A percentile compares a stretch with the other conserved stretches of the same genome.
Evolutionary conservation across 345 rosid genomes (phyloP).

Genomic region (Reutealis trisperma): DNA sequence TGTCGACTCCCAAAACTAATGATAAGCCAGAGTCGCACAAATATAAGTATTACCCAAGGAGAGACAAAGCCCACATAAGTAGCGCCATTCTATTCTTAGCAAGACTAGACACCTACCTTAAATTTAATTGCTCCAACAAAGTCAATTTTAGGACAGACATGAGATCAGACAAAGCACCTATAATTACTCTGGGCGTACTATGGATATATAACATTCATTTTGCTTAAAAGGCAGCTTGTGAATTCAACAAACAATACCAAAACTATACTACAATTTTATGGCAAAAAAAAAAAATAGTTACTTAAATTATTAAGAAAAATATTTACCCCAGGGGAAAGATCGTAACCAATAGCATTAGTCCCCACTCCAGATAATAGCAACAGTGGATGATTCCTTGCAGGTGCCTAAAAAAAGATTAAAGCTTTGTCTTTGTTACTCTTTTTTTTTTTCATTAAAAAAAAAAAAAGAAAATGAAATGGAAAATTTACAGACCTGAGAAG

Average conservation of each 20-base stretch:
- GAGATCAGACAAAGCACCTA: not conserved
- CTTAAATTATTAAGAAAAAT: not conserved
- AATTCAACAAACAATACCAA: not conserved
- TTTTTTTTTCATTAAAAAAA: not conserved
- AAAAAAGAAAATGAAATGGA: not conserved
- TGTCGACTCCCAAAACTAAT: too few species aligned
- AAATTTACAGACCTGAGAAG: slow-evolving; percentile 35
- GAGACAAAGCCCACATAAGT: not conserved
- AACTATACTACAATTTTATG: not conserved
- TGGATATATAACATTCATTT: not conserved
- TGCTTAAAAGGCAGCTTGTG: not conserved
- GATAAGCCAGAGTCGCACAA: too few species aligned
- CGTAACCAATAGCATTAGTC: slow-evolving; percentile 93
- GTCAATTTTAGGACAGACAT: too few species aligned
- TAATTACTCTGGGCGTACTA: too few species aligned
- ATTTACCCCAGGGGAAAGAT: slow-evolving; percentile 80
- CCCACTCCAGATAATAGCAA: slow-evolving; percentile 91
- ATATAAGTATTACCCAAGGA: not conserved
- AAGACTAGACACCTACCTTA: not conserved
- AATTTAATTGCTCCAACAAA: too few species aligned
- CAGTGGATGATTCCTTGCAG: slow-evolving; percentile 80
- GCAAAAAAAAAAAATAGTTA: not conserved
- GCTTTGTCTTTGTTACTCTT: too few species aligned
- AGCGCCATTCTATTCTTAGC: not conserved
- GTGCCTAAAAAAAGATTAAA: slow-evolving; percentile 48